Base-by-base conservation (phyloP, 2,329 filamentous ascomycete genomes). In the Aureobasidium uvarum region DNA sequence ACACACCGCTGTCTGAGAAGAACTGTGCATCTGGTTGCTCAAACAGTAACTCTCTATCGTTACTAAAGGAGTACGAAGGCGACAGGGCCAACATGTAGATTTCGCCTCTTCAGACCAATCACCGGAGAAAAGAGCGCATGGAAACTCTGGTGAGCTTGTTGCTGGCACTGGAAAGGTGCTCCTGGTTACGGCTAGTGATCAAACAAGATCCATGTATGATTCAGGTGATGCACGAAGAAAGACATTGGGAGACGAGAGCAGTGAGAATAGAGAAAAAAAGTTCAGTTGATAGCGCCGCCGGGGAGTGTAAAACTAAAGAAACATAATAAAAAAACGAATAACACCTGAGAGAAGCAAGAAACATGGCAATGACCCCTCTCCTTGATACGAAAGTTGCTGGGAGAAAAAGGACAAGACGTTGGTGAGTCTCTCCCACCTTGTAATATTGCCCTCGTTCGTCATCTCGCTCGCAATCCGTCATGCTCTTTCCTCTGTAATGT, bases 231-330 rank as follows among this genome's bases (percentile, higher is more conserved):
- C 16, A 41, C 14, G 38, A 41, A 16, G 6, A 41, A 18, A 41
- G 38, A 36, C 11, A 7, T 2, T 18, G 1, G 16, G 38, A 41
- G 18, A 14, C 14, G 5, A 18, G 14, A 16, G 38, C 11, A 48
- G 5, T 5, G 20, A 7, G 0, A 33, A 31, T 31, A 54, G 31
- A 20, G 16, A 28, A 58, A 14, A 58, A 58, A 45, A 45, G 25
- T 58, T 58, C 56, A 60, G 56, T 60, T 48, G 56, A 60, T 60
- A 60, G 41, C 56, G 56, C 56, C 56, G 36, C 56, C 56, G 56
- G 41, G 43, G 28, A 48, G 43, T 60, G 41, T 46, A 60, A 60
- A 38, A 60, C 41, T 46, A 46, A 36, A 48, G 31, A 36, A 48
- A 60, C 41, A 45, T 36, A 23, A 46, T 18, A 60, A 48, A 36